Percentiles rank a stretch among this genome's conserved stretches.
These are phyloP conservation scores for Sporothrix schenckii DNA, from an alignment of 2,329 filamentous ascomycete genomes.

Conservation along the genomic window DNA sequence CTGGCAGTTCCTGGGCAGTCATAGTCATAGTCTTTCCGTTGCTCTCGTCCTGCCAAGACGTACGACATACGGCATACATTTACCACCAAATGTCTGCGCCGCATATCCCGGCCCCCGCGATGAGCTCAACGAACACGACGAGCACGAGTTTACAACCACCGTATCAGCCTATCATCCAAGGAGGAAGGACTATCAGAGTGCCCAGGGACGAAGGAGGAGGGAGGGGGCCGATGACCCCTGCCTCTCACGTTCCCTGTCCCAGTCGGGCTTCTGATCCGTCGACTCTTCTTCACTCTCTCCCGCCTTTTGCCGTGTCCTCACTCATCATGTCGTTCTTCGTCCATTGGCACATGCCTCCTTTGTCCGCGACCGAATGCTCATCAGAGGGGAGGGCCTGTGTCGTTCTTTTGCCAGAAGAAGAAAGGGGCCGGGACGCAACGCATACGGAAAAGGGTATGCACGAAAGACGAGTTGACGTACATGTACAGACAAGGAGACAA, in stretches of 20 bases:
- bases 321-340: no score
- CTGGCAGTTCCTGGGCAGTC: neutral
- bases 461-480: neutral
- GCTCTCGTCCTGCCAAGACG: no score
- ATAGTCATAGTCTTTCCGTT: neutral
- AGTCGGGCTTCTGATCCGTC: neutral
- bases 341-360: neutral
- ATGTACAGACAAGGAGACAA: no score
- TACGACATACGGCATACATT: no score
- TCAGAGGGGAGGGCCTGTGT: neutral
- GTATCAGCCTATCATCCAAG: neutral
- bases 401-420: conserved; percentile 8
- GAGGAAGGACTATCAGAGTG: neutral
- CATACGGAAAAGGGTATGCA: neutral
- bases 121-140: neutral
- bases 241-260: neutral
- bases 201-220: neutral
- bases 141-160: neutral
- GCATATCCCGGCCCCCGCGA: neutral
- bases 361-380: neutral
- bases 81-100: neutral
- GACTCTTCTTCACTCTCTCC: neutral
- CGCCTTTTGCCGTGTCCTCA: neutral
- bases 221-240: neutral
- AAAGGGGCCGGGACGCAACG: neutral